These are phyloP conservation scores for Cnidoscolus chayamansa DNA, from an alignment of 441 rosid species.

Conservation along the genomic window DNA sequence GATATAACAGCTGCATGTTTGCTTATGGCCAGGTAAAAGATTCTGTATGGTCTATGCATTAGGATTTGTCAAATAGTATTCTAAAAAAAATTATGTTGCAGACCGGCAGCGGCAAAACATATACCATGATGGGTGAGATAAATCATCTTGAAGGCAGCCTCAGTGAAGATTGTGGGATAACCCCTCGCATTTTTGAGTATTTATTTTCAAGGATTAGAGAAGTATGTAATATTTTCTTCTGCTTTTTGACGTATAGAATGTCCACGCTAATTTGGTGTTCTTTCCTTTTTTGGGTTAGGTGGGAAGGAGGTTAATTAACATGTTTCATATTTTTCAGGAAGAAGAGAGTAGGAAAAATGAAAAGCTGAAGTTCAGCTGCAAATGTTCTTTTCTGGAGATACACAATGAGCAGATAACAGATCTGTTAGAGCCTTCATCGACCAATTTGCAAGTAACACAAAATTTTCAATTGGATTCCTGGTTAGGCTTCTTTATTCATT, in stretches of 20 bases:
- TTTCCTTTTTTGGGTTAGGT: background rate
- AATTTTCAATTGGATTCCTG: constrained; percentile 13
- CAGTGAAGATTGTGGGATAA: constrained; percentile 72
- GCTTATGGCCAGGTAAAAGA: constrained; percentile 89
- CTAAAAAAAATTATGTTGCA: constrained; percentile 34
- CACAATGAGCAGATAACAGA: constrained; percentile 93
- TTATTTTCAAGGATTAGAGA: constrained; percentile 69
- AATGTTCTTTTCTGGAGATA: constrained; percentile 92
- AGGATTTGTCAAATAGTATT: constrained; percentile 3
- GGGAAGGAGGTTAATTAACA: constrained; percentile 12
- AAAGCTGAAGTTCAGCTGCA: constrained; percentile 74
- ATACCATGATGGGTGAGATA: constrained; percentile 95
- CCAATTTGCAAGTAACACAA: constrained; percentile 72
- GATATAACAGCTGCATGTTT: constrained; percentile 90
- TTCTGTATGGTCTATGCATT: background rate
- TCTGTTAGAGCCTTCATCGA: constrained; percentile 86
- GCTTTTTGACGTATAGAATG: background rate
- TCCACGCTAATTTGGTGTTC: constrained; percentile 1
- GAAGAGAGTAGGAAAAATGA: constrained; percentile 78
- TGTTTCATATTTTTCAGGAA: constrained; percentile 45
- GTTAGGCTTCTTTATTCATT: constrained; percentile 16
- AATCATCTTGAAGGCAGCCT: constrained; percentile 50
- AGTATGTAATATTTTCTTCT: constrained; percentile 34
- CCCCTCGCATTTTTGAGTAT: constrained; percentile 81
- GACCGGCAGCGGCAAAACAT: constrained; percentile 98